phyloP scores from a whole-genome alignment of 2,329 filamentous ascomycete genomes.

The Colletotrichum camelliae region DNA sequence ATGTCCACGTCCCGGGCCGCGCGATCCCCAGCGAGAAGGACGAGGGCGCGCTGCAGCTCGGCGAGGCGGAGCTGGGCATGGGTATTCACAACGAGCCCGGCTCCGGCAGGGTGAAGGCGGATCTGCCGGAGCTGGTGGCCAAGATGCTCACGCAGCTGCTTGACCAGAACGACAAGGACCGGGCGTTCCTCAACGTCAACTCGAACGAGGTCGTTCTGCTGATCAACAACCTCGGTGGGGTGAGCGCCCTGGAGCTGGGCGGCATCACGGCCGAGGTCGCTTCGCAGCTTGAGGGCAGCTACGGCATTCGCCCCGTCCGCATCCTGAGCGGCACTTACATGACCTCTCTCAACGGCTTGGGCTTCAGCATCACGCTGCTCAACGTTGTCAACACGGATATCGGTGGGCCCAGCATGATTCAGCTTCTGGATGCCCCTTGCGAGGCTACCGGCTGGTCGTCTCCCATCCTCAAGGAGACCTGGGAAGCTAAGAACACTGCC shows the following conservation, averaged over 20 bases:
- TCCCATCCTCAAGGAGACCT: constrained; percentile 66
- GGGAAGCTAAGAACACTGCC: constrained; percentile 60
- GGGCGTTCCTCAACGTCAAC: constrained; percentile 71
- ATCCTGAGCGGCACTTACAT: constrained; percentile 76
- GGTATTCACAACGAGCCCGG: constrained; percentile 78
- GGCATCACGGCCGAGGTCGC: constrained; percentile 75
- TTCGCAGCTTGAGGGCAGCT: constrained; percentile 61
- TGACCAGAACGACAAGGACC: constrained; percentile 68
- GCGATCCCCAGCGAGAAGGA: constrained; percentile 47
- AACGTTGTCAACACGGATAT: constrained; percentile 67
- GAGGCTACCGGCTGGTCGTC: constrained; percentile 76
- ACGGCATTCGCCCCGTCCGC: constrained; percentile 67
- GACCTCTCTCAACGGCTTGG: constrained; percentile 78
- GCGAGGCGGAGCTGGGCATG: constrained; percentile 73
- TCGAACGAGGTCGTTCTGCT: constrained; percentile 71
- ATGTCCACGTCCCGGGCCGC: constrained; percentile 92
- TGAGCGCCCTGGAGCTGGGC: constrained; percentile 74
- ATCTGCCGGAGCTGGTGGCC: constrained; percentile 59
- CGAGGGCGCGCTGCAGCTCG: constrained; percentile 59
- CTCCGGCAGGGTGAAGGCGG: constrained; percentile 56
- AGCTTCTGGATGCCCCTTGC: constrained; percentile 72
- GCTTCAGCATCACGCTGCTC: constrained; percentile 76
- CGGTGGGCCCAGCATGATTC: constrained; percentile 65
- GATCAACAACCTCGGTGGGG: constrained; percentile 78
- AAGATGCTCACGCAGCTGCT: constrained; percentile 75